Evolutionary conservation across 2,329 filamentous ascomycete species (phyloP).

Genomic region (Aureobasidium uvarum): DNA sequence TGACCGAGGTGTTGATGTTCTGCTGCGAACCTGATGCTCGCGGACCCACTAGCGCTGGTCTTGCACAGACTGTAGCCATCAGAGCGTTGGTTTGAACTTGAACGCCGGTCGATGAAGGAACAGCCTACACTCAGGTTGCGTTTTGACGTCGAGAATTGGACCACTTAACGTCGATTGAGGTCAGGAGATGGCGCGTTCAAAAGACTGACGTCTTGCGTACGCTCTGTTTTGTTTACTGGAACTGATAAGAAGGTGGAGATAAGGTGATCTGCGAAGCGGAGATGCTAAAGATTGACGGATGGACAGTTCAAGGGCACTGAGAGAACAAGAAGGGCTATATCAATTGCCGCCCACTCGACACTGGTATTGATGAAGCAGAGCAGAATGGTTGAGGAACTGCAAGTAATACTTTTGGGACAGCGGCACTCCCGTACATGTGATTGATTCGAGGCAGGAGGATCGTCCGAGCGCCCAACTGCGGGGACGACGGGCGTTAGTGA

Average conservation of each 20-base stretch:
- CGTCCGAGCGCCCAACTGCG: conserved; percentile 19
- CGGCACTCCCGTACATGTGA: conserved; percentile 20
- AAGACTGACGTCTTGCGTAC: not conserved
- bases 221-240: conserved; percentile 17
- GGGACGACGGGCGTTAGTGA: conserved; percentile 16
- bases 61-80: conserved; percentile 48
- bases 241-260: conserved; percentile 24
- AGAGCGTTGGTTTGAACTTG: conserved; percentile 7
- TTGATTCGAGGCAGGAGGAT: conserved; percentile 17
- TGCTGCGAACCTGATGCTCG: conserved; percentile 54
- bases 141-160: not conserved
- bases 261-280: conserved; percentile 11
- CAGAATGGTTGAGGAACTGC: conserved; percentile 22
- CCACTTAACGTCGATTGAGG: not conserved
- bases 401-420: conserved; percentile 19
- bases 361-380: not conserved
- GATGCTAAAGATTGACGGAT: not conserved
- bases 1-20: conserved; percentile 57
- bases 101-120: not conserved
- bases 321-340: not conserved
- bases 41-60: conserved; percentile 39
- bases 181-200: conserved; percentile 1
- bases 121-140: not conserved
- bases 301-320: conserved; percentile 1
- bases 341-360: conserved; percentile 14